A percentile compares a stretch with the other conserved stretches of the same genome.
These are phyloP conservation scores for Byssochlamys sp. DNA, from an alignment of 2,329 filamentous ascomycete genomes.

Conservation along the genomic window DNA sequence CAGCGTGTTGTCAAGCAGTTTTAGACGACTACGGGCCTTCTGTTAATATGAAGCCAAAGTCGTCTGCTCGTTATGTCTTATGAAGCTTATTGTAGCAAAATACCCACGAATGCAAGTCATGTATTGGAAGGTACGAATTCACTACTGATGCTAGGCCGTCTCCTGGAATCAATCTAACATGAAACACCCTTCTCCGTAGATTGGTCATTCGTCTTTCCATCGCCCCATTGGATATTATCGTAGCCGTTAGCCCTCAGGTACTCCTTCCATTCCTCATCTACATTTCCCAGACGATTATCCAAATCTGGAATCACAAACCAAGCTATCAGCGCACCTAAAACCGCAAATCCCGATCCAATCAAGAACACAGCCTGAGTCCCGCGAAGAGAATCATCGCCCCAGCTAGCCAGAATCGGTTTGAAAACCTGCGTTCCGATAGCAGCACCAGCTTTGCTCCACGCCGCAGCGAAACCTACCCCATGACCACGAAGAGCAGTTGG, in stretches of 20 bases:
- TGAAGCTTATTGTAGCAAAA: neutral
- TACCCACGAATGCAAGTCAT: neutral
- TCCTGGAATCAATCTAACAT: neutral
- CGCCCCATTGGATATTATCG: neutral
- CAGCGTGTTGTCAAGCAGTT: constrained; percentile 28
- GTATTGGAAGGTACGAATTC: neutral
- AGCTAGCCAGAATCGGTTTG: constrained; percentile 41
- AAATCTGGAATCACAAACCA: constrained; percentile 41
- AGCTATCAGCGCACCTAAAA: constrained; percentile 36
- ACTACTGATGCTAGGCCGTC: no score
- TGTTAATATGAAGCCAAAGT: neutral
- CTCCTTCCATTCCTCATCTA: constrained; percentile 37
- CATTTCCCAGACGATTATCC: constrained; percentile 32
- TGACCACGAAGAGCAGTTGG: constrained; percentile 43
- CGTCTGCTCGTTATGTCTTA: neutral
- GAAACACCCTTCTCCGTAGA: neutral
- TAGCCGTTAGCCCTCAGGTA: constrained; percentile 39
- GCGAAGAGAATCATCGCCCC: constrained; percentile 29
- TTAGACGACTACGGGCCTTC: constrained; percentile 5
- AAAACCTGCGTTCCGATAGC: constrained; percentile 45
- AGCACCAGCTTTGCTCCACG: constrained; percentile 42
- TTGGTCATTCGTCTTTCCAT: neutral
- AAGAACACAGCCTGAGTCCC: constrained; percentile 44
- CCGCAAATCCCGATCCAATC: constrained; percentile 43
- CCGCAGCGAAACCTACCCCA: constrained; percentile 40